Base-by-base conservation (phyloP, 2,329 filamentous ascomycete species). In the Aspergillus tamarii region DNA sequence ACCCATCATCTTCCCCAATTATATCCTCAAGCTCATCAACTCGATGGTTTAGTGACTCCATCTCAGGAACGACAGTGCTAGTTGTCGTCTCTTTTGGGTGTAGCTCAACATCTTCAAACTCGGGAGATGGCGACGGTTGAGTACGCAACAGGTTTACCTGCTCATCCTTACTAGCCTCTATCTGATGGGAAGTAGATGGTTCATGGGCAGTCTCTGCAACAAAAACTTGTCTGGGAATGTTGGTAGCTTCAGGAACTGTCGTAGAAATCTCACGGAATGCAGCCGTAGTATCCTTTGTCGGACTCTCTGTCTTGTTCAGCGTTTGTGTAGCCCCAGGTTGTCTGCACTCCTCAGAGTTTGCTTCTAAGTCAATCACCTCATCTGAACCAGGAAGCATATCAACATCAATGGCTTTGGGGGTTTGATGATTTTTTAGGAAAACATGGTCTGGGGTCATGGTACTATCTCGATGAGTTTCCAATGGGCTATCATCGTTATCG, bases 1-100 rank as follows among this genome's bases (percentile, higher is more conserved):
- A 89, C 23, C 89, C 87, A 57, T 89, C 87, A 36, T 85, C 81
- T 43, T 86, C 82, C 41, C 80, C 77, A 23, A 70, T 61, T 11
- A 77, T 67, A 41, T 70, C 67, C 12, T 77, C 77, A 43, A 70
- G 55, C 26, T 64, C 64, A 45, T 64, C 63, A 26, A 52, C 30
- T 23, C 63, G 67, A 59, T 53, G 45, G 19, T 48, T 32, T 30
- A 60, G 63, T 30, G 70, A 60, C 11, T 74, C 73, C 10, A 76
- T 70, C 28, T 73, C 64, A 7, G 77, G 71, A 4, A 66, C 59
- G 11, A 61, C 55, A n/a, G 62, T 65, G n/a, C 63, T 63, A n/a
- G 65, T n/a, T n/a, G 8, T 34, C 19, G 23, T 9, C 21, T 69
- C 67, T 21, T 73, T 67, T 2, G 68, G 69, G 66, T 34, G 66